Evolutionary conservation across 352 stramenopile species (phyloP).

Genomic region (Globisporangium irregulare): DNA sequence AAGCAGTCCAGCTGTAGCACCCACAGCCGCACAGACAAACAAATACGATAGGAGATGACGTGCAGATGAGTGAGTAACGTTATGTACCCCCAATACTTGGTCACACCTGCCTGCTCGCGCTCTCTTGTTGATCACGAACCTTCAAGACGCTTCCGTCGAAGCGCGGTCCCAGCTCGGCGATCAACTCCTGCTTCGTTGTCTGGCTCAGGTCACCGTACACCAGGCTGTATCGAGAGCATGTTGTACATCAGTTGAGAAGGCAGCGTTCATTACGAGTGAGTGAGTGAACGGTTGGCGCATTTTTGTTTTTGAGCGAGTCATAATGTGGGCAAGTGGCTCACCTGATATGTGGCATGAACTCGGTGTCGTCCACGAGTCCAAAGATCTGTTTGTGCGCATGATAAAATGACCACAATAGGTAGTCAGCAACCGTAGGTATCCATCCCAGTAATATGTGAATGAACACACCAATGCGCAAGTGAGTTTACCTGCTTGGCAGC

Average conservation of each 20-base stretch:
- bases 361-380: slow-evolving; percentile 26
- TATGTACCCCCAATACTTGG: neutral
- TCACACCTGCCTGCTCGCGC: neutral
- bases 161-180: slow-evolving; percentile 34
- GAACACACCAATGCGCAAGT: neutral
- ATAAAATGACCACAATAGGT: neutral
- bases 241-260: neutral
- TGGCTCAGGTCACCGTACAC: slow-evolving; percentile 51
- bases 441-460: neutral
- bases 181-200: slow-evolving; percentile 27
- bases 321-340: slow-evolving; percentile 12
- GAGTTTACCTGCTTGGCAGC: slow-evolving; percentile 36
- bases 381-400: slow-evolving; percentile 31
- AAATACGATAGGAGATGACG: neutral
- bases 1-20: slow-evolving; percentile 31
- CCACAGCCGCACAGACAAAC: neutral
- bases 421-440: neutral
- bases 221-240: slow-evolving; percentile 24
- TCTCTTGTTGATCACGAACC: slow-evolving; percentile 18
- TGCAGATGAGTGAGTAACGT: neutral
- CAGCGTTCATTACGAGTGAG: neutral
- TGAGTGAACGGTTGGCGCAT: neutral
- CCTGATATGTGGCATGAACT: slow-evolving; percentile 69
- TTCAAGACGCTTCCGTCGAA: slow-evolving; percentile 31
- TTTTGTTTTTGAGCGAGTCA: slow-evolving; percentile 4